Base-by-base conservation (phyloP, 495 filamentous ascomycete genomes). In the Neurospora sp. region DNA sequence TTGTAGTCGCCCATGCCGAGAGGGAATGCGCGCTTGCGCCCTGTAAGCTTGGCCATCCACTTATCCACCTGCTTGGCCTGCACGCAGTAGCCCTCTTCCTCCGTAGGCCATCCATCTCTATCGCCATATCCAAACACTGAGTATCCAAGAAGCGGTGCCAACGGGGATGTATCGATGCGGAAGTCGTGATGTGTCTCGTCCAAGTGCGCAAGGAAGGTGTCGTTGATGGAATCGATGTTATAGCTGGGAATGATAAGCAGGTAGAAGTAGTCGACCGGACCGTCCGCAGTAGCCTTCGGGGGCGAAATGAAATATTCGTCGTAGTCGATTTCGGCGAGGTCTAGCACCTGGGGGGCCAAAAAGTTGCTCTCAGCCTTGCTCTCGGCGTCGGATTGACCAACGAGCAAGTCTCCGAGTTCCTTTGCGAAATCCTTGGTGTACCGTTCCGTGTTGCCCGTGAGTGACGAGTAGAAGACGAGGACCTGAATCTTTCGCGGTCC, bases 121-220 rank as follows among this genome's bases (percentile, higher is more conserved):
- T 98, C 95, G 22, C 95, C 95, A 76, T 97, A 91, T 0, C 95
- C 95, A 84, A 98, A 98, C 3, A 98, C 95, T 0, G 91, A 92
- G 77, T 96, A 98, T 12, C 95, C 95, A 5, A 93, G 83, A 46
- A 98, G 81, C 11, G 82, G 82, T 0, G 91, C 90, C 53, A 98
- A 80, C 0, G 96, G 91, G 2, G 92, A 91, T 0, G 94, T 97
- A 79, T 97, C 94, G 73, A 98, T 96, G 22, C 95, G 90, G 82
- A 98, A 98, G 80, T 98, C 95, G 81, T 98, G 86, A 77, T 98
- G 94, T 0, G 94, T 98, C 77, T 98, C 95, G 76, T 90, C 85
- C 14, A 98, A 81, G 80, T 98, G 93, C 69, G 89, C 87, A 16
- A 98, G 81, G 78, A 98, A 93, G 20, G 86, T 92, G 78, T 92